Percentiles rank a stretch among this genome's conserved stretches.
These are phyloP conservation scores for Entophlyctis luteolus DNA, from an alignment of 192 early-diverging fungal genomes.

Conservation along the genomic window DNA sequence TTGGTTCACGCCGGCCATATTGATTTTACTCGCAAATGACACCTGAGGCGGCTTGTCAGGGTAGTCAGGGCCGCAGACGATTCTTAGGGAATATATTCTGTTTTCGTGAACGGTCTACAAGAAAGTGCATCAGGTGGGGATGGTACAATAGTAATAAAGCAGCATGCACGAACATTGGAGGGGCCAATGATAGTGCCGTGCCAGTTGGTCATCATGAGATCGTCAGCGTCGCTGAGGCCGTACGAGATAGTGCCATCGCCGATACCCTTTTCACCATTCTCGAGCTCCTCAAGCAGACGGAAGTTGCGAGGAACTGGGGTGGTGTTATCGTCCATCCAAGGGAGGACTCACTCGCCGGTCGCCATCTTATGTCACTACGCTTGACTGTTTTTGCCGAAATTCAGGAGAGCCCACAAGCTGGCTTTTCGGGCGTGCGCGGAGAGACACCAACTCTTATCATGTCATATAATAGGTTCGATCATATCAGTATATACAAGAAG, in stretches of 20 bases:
- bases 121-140: not conserved
- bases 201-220: conserved; percentile 80
- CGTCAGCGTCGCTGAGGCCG: conserved; percentile 80
- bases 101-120: conserved; percentile 89
- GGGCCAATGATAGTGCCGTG: conserved; percentile 91
- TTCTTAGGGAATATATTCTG: conserved; percentile 84
- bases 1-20: conserved; percentile 82
- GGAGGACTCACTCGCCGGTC: too few species aligned
- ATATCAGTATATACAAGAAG: too few species aligned
- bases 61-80: conserved; percentile 82
- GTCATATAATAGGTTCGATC: too few species aligned
- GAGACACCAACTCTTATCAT: too few species aligned
- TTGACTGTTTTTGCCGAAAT: too few species aligned
- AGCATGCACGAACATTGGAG: conserved; percentile 54
- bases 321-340: too few species aligned
- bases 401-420: too few species aligned
- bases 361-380: too few species aligned
- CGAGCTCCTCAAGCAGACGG: conserved; percentile 91
- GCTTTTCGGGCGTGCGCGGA: too few species aligned
- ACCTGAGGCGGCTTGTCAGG: conserved; percentile 78
- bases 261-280: conserved; percentile 93
- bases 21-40: conserved; percentile 76
- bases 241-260: conserved; percentile 93
- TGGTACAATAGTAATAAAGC: conserved; percentile 1
- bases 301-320: conserved; percentile 90